These are phyloP conservation scores for Neurospora sp. DNA, from an alignment of 495 filamentous ascomycete genomes.

Conservation along the genomic window DNA sequence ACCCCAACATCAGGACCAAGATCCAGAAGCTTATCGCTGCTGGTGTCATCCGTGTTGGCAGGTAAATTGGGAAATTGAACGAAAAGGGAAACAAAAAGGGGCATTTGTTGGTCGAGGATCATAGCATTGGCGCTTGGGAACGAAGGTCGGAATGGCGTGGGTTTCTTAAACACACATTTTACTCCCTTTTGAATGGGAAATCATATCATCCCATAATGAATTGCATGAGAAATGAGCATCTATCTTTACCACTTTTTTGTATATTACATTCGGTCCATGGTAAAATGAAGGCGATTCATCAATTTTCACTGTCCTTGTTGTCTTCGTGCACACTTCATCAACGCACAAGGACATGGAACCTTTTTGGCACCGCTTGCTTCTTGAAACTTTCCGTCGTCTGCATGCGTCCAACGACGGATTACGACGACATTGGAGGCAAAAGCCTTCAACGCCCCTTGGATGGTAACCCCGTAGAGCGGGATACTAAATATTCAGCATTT, in stretches of 20 bases:
- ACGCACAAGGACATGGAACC: not conserved
- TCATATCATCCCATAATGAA: not conserved
- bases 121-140: not conserved
- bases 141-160: not conserved
- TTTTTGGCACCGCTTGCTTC: not conserved
- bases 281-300: not conserved
- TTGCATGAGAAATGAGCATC: constrained; percentile 4
- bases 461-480: no score
- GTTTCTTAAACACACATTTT: not conserved
- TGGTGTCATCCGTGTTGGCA: constrained; percentile 78
- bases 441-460: no score
- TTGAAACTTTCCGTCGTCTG: not conserved
- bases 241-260: not conserved
- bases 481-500: no score
- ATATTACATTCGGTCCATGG: not conserved
- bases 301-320: not conserved
- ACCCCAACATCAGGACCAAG: constrained; percentile 68
- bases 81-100: not conserved
- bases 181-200: not conserved
- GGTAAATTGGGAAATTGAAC: constrained; percentile 18
- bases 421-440: no score
- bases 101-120: not conserved
- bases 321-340: not conserved
- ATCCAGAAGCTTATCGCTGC: constrained; percentile 88
- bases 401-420: no score